These are phyloP conservation scores for Tylopilus sp. DNA, from an alignment of 1,284 basidiomycete species.

Conservation along the genomic window DNA sequence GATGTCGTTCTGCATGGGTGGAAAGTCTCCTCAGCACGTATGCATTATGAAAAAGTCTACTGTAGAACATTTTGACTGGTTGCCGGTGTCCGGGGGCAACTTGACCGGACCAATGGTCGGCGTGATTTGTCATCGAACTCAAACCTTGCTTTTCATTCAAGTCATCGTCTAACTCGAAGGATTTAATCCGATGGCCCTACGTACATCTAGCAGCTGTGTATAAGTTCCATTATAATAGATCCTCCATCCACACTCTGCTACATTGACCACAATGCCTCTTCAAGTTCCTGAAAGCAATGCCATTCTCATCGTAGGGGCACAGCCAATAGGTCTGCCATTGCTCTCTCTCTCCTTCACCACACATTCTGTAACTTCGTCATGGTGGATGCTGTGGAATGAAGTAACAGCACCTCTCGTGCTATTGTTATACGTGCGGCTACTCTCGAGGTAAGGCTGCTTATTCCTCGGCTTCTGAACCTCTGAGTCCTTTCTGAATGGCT, in stretches of 20 bases:
- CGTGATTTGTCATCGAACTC: conserved; percentile 10
- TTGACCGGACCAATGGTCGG: no score
- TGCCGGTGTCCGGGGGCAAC: no score
- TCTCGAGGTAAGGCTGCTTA: conserved; percentile 44
- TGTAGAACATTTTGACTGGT: no score
- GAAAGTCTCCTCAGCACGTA: no score
- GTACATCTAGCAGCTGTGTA: neutral
- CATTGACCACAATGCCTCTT: conserved; percentile 22
- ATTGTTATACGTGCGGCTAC: conserved; percentile 57
- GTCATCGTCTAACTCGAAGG: no score
- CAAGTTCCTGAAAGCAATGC: conserved; percentile 37
- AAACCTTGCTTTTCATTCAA: neutral
- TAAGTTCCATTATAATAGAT: conserved; percentile 7
- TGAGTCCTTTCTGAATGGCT: neutral
- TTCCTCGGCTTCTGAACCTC: neutral
- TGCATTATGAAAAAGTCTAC: no score
- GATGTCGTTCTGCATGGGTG: no score
- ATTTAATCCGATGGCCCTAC: no score
- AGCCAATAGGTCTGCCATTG: conserved; percentile 34
- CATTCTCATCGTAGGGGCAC: conserved; percentile 45
- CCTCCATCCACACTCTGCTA: no score
- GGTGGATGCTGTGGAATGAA: conserved; percentile 53
- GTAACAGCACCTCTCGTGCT: conserved; percentile 52
- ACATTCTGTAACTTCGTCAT: conserved; percentile 57
- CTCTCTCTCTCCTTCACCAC: conserved; percentile 45